These are phyloP conservation scores for Rhazya stricta DNA, from an alignment of 257 asterid genomes.

Conservation along the genomic window DNA sequence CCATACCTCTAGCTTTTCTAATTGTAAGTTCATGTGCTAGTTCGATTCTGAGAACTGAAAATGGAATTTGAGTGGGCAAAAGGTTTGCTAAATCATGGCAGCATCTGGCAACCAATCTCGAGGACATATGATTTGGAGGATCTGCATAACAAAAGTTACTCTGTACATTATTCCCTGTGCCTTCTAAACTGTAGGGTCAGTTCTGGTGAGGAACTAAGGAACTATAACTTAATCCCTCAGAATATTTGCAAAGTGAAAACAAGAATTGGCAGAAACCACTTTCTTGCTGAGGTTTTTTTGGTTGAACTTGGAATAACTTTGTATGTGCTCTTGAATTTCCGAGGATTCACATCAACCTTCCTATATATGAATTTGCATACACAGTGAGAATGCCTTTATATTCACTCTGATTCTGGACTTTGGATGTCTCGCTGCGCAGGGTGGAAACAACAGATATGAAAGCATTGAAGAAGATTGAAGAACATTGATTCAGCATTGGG, in stretches of 20 bases:
- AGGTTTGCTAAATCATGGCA: neutral
- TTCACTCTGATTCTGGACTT: conserved; percentile 6
- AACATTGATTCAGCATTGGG: conserved; percentile 41
- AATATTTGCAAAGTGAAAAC: neutral
- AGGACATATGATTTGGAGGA: neutral
- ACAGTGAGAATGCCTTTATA: too few relatives aligned
- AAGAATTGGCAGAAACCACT: neutral
- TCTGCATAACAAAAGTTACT: neutral
- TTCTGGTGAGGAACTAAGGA: neutral
- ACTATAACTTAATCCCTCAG: neutral
- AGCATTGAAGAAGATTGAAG: conserved; percentile 90
- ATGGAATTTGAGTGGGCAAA: neutral
- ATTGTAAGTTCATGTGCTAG: neutral
- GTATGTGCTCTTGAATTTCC: neutral
- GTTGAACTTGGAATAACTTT: neutral
- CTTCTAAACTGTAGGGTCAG: neutral
- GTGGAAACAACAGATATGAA: conserved; percentile 98
- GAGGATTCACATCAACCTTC: neutral
- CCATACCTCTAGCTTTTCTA: neutral
- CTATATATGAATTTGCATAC: neutral
- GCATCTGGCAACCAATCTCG: neutral
- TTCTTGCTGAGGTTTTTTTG: neutral
- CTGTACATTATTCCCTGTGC: neutral
- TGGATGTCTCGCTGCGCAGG: conserved; percentile 33
- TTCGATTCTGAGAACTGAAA: neutral